These are phyloP conservation scores for Citrus mangshanensis DNA, from an alignment of 345 rosid genomes.

Conservation along the genomic window DNA sequence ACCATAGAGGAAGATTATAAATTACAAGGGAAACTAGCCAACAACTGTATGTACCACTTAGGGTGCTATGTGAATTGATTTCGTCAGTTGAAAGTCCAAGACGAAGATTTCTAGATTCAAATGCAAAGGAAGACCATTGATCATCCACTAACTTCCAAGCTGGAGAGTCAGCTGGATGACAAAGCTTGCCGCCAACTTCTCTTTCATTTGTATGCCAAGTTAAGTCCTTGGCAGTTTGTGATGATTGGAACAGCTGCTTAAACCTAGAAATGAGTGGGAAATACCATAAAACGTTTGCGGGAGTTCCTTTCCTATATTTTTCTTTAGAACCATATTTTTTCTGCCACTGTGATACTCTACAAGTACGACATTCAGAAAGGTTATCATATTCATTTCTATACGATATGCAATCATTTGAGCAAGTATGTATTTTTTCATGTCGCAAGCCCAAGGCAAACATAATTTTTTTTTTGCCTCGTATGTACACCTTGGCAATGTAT, in stretches of 20 bases:
- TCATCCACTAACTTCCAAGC: not conserved
- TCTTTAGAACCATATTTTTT: no score
- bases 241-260: not conserved
- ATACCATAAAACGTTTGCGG: no score
- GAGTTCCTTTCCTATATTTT: no score
- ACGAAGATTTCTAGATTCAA: not conserved
- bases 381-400: no score
- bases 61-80: not conserved
- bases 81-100: not conserved
- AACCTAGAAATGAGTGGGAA: not conserved
- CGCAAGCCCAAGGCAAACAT: no score
- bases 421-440: no score
- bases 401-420: no score
- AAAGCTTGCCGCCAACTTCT: not conserved
- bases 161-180: not conserved
- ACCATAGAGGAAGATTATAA: not conserved
- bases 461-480: not conserved
- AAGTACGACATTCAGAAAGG: no score
- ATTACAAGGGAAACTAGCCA: not conserved
- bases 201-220: not conserved
- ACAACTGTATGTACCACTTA: not conserved
- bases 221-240: not conserved
- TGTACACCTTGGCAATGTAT: not conserved
- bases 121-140: no score
- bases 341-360: no score